Percentiles rank a stretch among this genome's conserved stretches.
These are phyloP conservation scores for Lachancea thermotolerans DNA, from an alignment of 805 yeast species.

Conservation along the genomic window DNA sequence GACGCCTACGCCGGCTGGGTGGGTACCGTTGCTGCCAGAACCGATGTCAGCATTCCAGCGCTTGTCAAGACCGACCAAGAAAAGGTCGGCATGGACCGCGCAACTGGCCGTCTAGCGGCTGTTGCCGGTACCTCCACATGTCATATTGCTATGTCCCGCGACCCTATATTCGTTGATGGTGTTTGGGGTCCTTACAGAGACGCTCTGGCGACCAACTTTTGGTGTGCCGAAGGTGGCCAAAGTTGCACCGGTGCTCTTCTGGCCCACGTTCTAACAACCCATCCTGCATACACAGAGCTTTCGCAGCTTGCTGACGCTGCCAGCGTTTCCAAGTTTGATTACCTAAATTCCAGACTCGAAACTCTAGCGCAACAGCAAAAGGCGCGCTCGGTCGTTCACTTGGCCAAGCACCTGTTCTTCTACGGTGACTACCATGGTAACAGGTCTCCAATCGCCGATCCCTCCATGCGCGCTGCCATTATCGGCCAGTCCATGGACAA, in stretches of 20 bases:
- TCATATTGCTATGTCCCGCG: conserved; percentile 79
- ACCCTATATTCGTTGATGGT: conserved; percentile 86
- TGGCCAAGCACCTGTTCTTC: conserved; percentile 81
- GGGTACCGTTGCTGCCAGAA: conserved; percentile 92
- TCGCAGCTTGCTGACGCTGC: conserved; percentile 60
- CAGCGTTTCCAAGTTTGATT: conserved; percentile 72
- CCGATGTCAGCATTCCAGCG: conserved; percentile 49
- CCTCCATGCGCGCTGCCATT: conserved; percentile 84
- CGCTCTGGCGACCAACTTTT: conserved; percentile 79
- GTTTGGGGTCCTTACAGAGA: conserved; percentile 99
- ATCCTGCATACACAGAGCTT: conserved; percentile 79
- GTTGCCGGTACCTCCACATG: conserved; percentile 99
- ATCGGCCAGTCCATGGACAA: conserved; percentile 91
- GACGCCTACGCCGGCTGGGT: conserved; percentile 99
- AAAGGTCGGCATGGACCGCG: conserved; percentile 44
- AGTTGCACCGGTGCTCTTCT: conserved; percentile 92
- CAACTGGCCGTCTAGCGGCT: conserved; percentile 87
- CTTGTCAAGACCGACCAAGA: conserved; percentile 44
- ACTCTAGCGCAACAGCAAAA: conserved; percentile 48
- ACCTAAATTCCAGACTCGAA: conserved; percentile 69
- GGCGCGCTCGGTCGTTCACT: conserved; percentile 65
- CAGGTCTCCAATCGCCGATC: conserved; percentile 96
- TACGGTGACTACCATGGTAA: conserved; percentile 97
- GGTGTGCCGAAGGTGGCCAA: conserved; percentile 99
- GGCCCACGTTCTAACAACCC: conserved; percentile 80